phyloP scores from a whole-genome alignment of 371 early-diverging fungal genomes.

The Lichtheimia corymbifera region DNA sequence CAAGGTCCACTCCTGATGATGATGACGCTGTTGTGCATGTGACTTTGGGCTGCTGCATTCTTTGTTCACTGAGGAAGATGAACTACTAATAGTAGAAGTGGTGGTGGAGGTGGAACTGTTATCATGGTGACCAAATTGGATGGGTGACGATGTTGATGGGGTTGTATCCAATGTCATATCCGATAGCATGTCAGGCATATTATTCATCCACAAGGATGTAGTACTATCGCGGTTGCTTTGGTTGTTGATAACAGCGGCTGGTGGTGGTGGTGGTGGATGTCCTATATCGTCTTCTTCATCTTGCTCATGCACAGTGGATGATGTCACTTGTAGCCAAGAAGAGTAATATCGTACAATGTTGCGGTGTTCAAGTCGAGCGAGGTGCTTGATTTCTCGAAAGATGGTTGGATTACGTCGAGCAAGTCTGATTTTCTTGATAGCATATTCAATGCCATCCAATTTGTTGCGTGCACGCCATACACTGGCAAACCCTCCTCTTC shows the following conservation, averaged over 20 bases:
- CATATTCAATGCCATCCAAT: slow-evolving; percentile 86
- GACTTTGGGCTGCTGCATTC: slow-evolving; percentile 1
- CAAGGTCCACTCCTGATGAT: slow-evolving; percentile 50
- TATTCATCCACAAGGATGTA: too few species aligned
- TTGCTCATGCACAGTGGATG: slow-evolving; percentile 15
- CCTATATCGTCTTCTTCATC: slow-evolving; percentile 9
- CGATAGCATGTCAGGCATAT: too few species aligned
- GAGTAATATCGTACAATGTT: slow-evolving; percentile 92
- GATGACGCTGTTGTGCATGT: slow-evolving; percentile 9
- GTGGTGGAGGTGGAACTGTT: not conserved
- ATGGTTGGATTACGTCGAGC: slow-evolving; percentile 39
- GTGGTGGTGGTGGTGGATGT: too few species aligned
- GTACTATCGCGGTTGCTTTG: too few species aligned
- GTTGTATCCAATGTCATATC: too few species aligned
- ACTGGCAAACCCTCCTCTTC: slow-evolving; percentile 93
- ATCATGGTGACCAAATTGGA: slow-evolving; percentile 8
- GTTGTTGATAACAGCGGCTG: too few species aligned
- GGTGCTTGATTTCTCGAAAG: slow-evolving; percentile 87
- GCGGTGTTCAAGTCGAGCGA: slow-evolving; percentile 86
- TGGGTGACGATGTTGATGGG: too few species aligned
- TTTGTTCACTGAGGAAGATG: not conserved
- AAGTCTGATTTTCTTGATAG: slow-evolving; percentile 81
- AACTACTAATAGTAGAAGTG: too few species aligned
- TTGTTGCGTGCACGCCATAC: slow-evolving; percentile 77
- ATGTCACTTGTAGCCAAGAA: slow-evolving; percentile 84